Evolutionary conservation across 805 yeast genomes (phyloP).

Genomic region (Hanseniaspora guilliermondii): DNA sequence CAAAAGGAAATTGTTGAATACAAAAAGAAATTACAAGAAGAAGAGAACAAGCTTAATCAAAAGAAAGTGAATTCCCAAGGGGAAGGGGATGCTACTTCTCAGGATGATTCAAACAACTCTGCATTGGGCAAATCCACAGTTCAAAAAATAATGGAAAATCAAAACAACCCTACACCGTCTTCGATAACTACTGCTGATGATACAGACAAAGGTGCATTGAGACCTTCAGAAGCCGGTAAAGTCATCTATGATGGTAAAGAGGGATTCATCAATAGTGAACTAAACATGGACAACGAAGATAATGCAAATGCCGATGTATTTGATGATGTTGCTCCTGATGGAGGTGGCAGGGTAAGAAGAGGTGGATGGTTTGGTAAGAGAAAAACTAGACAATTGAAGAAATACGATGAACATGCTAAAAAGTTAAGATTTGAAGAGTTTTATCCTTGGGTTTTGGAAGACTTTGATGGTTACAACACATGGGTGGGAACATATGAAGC

Average conservation of each 20-base stretch:
- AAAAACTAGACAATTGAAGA: conserved; percentile 72
- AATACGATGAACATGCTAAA: conserved; percentile 71
- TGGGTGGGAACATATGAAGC: conserved; percentile 97
- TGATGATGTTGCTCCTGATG: conserved; percentile 83
- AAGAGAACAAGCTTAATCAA: conserved; percentile 22
- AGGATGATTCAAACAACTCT: neutral
- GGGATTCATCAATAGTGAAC: conserved; percentile 31
- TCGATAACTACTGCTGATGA: conserved; percentile 15
- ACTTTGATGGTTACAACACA: conserved; percentile 84
- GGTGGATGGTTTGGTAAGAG: conserved; percentile 46
- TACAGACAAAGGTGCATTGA: conserved; percentile 23
- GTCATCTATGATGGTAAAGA: conserved; percentile 31
- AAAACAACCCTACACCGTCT: neutral
- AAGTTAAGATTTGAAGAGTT: conserved; percentile 86
- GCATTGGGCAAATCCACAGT: conserved; percentile 8
- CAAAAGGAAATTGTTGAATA: conserved; percentile 36
- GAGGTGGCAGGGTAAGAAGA: conserved; percentile 56
- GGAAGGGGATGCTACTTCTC: conserved; percentile 12
- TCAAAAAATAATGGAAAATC: conserved; percentile 13
- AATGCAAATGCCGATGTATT: conserved; percentile 23
- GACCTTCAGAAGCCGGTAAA: conserved; percentile 31
- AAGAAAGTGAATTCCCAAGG: conserved; percentile 17
- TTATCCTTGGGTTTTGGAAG: conserved; percentile 97
- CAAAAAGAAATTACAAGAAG: conserved; percentile 28
- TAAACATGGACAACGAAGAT: conserved; percentile 18